phyloP scores from a whole-genome alignment of 1,139 yeast genomes.

The Taphrina wiesneri region DNA sequence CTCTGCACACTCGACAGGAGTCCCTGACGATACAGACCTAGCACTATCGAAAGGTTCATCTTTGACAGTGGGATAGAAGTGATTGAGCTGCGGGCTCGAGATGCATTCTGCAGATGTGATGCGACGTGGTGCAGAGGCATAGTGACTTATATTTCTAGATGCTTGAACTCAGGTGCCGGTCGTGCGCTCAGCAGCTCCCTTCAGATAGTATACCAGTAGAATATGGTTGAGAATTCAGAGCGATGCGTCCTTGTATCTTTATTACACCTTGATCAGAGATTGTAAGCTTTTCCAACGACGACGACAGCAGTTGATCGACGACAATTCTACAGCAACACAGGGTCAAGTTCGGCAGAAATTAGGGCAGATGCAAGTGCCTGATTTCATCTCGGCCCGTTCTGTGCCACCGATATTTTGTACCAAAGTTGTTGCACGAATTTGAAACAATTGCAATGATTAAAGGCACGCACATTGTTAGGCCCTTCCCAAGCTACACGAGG shows the following conservation, averaged over 20 bases:
- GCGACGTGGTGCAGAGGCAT: constrained; percentile 56
- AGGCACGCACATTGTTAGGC: too few relatives aligned
- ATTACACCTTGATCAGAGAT: too few relatives aligned
- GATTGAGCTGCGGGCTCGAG: constrained; percentile 68
- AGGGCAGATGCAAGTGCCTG: background rate
- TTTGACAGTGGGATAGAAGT: constrained; percentile 85
- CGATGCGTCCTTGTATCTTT: background rate
- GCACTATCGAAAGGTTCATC: constrained; percentile 76
- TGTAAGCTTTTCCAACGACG: background rate
- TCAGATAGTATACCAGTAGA: too few relatives aligned
- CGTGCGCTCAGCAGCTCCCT: too few relatives aligned
- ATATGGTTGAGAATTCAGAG: background rate
- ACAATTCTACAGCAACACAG: background rate
- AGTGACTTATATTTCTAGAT: background rate
- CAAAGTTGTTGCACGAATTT: too few relatives aligned
- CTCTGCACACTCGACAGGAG: constrained; percentile 79
- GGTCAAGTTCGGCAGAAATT: background rate
- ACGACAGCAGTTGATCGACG: too few relatives aligned
- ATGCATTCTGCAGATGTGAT: constrained; percentile 86
- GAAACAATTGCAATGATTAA: too few relatives aligned
- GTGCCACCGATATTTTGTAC: constrained; percentile 1
- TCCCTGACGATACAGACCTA: constrained; percentile 87
- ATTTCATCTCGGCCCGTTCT: background rate
- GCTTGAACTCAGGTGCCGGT: too few relatives aligned
- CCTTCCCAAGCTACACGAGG: too few relatives aligned